Conservation (phyloP, 805 yeast species). For the Metschnikowia lochheadii region DNA sequence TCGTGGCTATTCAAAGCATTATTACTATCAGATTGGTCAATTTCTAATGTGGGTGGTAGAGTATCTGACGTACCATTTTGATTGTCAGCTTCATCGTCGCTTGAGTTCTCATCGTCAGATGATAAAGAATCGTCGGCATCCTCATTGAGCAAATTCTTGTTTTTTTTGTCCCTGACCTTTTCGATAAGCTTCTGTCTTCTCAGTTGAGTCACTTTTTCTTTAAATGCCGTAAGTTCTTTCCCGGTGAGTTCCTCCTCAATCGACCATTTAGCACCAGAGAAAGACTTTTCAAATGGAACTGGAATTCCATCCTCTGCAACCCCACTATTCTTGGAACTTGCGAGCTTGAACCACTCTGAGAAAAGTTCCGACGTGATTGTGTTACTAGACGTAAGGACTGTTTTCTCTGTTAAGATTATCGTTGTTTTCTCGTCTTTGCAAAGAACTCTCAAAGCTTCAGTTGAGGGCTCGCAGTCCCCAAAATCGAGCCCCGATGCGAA, state of each 20-base stretch:
- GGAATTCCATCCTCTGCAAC: slow-evolving; percentile 58
- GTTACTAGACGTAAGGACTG: slow-evolving; percentile 29
- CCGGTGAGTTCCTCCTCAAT: slow-evolving; percentile 50
- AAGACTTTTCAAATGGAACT: slow-evolving; percentile 46
- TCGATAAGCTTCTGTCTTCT: slow-evolving; percentile 41
- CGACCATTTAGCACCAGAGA: slow-evolving; percentile 37
- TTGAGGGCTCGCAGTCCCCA: slow-evolving; percentile 58
- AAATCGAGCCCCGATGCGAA: slow-evolving; percentile 69
- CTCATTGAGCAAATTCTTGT: slow-evolving; percentile 34
- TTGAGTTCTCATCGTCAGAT: slow-evolving; percentile 27
- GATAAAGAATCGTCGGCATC: slow-evolving; percentile 20
- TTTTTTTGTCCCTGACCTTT: slow-evolving; percentile 39
- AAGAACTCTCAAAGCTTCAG: slow-evolving; percentile 48
- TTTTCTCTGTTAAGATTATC: slow-evolving; percentile 66
- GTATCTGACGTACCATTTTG: background rate
- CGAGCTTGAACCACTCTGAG: slow-evolving; percentile 48
- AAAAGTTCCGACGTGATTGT: slow-evolving; percentile 51
- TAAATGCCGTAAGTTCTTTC: slow-evolving; percentile 47
- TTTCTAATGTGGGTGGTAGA: background rate
- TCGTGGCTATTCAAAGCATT: slow-evolving; percentile 39
- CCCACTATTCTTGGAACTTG: slow-evolving; percentile 31
- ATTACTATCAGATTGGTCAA: background rate
- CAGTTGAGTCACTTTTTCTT: slow-evolving; percentile 41
- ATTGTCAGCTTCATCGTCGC: slow-evolving; percentile 28
- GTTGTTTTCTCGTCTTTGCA: slow-evolving; percentile 66